A percentile compares a stretch with the other conserved stretches of the same genome.
Evolutionary conservation across 495 filamentous ascomycete genomes (phyloP).

Genomic region (Cryomyces minteri): DNA sequence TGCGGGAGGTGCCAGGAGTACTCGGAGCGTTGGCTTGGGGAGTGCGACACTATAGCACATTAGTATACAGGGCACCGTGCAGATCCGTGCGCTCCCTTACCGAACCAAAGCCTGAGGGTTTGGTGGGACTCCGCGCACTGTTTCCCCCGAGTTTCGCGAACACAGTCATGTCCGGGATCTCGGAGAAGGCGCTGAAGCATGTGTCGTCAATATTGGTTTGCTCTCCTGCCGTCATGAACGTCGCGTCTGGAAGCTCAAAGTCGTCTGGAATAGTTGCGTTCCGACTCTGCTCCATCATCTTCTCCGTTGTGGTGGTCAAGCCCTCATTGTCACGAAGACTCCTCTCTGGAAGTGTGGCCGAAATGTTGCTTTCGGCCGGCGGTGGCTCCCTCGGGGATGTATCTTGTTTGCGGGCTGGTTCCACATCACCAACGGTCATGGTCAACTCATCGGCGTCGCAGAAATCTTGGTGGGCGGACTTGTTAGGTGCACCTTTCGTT

Average conservation of each 20-base stretch:
- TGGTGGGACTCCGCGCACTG: conserved; percentile 29
- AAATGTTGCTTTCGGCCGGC: no score
- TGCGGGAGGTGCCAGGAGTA: conserved; percentile 19
- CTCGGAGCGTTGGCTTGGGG: conserved; percentile 13
- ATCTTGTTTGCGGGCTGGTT: no score
- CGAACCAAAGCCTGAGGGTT: conserved; percentile 11
- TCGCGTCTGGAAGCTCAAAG: conserved; percentile 14
- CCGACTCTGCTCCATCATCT: neutral
- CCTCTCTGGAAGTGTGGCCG: no score
- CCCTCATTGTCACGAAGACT: conserved; percentile 21
- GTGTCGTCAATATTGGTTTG: conserved; percentile 48
- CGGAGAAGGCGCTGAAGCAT: conserved; percentile 71
- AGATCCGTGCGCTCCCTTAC: neutral
- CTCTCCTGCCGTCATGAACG: conserved; percentile 10
- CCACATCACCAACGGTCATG: no score
- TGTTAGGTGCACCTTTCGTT: no score
- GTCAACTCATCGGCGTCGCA: no score
- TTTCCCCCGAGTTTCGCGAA: conserved; percentile 43
- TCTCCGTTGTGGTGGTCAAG: conserved; percentile 6
- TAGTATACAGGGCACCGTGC: neutral
- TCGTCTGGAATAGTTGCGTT: neutral
- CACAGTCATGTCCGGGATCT: conserved; percentile 73
- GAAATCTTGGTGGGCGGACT: no score
- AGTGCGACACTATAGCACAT: conserved; percentile 4
- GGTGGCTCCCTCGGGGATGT: no score